A percentile compares a stretch with the other conserved stretches of the same genome.
phyloP scores from a whole-genome alignment of 2,329 filamentous ascomycete genomes.

The Talaromyces sp. region DNA sequence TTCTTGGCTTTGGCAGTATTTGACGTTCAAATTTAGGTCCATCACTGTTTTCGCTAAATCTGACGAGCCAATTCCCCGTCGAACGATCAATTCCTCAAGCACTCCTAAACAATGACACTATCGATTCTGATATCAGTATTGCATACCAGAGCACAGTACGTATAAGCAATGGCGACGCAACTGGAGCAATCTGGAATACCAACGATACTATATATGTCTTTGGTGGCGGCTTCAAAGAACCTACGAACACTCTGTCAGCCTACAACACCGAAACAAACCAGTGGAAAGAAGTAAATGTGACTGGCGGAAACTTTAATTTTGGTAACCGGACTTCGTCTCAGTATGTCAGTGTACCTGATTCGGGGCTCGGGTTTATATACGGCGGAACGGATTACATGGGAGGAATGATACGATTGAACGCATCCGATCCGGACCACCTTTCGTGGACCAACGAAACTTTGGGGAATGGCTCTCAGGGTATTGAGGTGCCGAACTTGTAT shows the following conservation, averaged over 20 bases:
- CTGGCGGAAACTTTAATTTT: conserved; percentile 16
- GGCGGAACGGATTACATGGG: conserved; percentile 16
- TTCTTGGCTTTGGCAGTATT: background rate
- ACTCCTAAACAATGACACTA: conserved; percentile 9
- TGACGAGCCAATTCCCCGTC: conserved; percentile 15
- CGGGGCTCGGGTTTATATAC: conserved; percentile 14
- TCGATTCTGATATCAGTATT: background rate
- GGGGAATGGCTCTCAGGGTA: conserved; percentile 10
- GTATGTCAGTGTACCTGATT: conserved; percentile 15
- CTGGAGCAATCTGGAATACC: conserved; percentile 16
- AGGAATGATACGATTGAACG: conserved; percentile 17
- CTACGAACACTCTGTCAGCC: conserved; percentile 14
- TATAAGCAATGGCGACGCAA: conserved; percentile 11
- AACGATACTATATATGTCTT: conserved; percentile 17
- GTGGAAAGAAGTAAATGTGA: conserved; percentile 17
- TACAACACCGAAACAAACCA: conserved; percentile 13
- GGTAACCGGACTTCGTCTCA: conserved; percentile 16
- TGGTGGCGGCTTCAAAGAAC: conserved; percentile 16
- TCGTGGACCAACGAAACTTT: conserved; percentile 18
- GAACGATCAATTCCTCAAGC: conserved; percentile 15
- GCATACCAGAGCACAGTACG: conserved; percentile 9
- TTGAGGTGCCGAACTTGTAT: conserved; percentile 14
- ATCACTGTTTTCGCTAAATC: conserved; percentile 13
- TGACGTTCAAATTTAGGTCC: background rate
- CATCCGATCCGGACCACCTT: conserved; percentile 15